Evolutionary conservation across 352 stramenopile genomes (phyloP).

Genomic region (Phytophthora vignae): DNA sequence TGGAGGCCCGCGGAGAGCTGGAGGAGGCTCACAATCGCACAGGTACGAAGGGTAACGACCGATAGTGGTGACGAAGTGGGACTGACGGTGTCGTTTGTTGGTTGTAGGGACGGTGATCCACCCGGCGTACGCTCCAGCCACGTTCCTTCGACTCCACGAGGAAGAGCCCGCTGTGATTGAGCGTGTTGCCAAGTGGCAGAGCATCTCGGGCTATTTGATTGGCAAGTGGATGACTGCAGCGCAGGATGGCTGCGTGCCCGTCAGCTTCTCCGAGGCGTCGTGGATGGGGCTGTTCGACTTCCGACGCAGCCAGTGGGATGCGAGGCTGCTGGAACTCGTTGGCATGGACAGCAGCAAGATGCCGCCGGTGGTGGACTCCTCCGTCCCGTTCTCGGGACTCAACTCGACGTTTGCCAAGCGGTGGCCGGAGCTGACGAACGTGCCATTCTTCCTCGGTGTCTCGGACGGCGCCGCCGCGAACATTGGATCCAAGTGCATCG

Average conservation of each 20-base stretch:
- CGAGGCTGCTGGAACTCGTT: slow-evolving; percentile 78
- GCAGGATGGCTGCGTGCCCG: slow-evolving; percentile 57
- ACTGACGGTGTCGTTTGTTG: background rate
- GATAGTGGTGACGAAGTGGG: background rate
- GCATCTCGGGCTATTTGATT: slow-evolving; percentile 89
- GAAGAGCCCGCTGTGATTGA: slow-evolving; percentile 53
- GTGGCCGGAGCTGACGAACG: slow-evolving; percentile 76
- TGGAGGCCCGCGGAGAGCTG: slow-evolving; percentile 47
- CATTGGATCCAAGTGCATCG: slow-evolving; percentile 93
- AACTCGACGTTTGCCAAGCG: slow-evolving; percentile 59
- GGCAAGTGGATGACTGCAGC: slow-evolving; percentile 79
- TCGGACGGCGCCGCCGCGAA: slow-evolving; percentile 95
- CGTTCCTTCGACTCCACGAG: slow-evolving; percentile 86
- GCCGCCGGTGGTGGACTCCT: slow-evolving; percentile 75
- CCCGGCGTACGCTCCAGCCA: slow-evolving; percentile 89
- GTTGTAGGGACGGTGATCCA: slow-evolving; percentile 78
- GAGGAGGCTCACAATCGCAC: slow-evolving; percentile 77
- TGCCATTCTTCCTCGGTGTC: slow-evolving; percentile 91
- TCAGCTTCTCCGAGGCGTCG: slow-evolving; percentile 95
- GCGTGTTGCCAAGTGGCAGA: slow-evolving; percentile 88
- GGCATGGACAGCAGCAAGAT: slow-evolving; percentile 77
- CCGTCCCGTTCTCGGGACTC: slow-evolving; percentile 64
- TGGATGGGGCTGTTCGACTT: slow-evolving; percentile 96
- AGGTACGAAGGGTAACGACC: slow-evolving; percentile 25
- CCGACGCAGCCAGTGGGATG: slow-evolving; percentile 84